Percentiles rank a stretch among this genome's conserved stretches.
phyloP scores from a whole-genome alignment of 2,329 filamentous ascomycete species.

The Monosporascus sp. region DNA sequence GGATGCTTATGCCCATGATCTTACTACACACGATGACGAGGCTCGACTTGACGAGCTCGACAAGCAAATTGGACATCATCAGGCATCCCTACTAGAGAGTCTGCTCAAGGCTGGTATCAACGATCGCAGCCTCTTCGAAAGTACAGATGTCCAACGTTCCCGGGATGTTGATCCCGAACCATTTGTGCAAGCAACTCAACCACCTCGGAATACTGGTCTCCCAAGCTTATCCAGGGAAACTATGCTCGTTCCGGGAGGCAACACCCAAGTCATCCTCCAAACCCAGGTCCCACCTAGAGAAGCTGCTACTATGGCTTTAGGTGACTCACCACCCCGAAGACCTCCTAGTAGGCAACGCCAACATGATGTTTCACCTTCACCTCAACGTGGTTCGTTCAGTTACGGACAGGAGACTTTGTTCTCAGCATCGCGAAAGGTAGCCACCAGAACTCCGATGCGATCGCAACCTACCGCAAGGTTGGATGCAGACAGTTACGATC shows the following conservation, averaged over 20 bases:
- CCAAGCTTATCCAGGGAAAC: slow-evolving; percentile 28
- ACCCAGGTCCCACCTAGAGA: slow-evolving; percentile 38
- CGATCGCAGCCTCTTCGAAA: slow-evolving; percentile 33
- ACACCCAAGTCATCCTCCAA: slow-evolving; percentile 46
- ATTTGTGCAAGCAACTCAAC: slow-evolving; percentile 43
- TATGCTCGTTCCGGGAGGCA: slow-evolving; percentile 16
- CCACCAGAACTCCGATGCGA: slow-evolving; percentile 6
- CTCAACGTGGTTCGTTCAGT: slow-evolving; percentile 3
- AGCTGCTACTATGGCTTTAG: slow-evolving; percentile 8
- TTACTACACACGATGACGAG: slow-evolving; percentile 50
- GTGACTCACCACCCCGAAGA: slow-evolving; percentile 13
- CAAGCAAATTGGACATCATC: slow-evolving; percentile 38
- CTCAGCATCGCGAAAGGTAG: slow-evolving; percentile 11
- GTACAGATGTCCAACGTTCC: slow-evolving; percentile 12
- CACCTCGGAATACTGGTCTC: slow-evolving; percentile 22
- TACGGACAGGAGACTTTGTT: slow-evolving; percentile 8
- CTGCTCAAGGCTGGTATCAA: slow-evolving; percentile 43
- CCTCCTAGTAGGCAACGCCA: slow-evolving; percentile 7
- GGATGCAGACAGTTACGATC: slow-evolving; percentile 18
- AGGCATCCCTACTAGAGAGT: slow-evolving; percentile 35
- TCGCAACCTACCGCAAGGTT: slow-evolving; percentile 10
- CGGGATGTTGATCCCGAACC: slow-evolving; percentile 21
- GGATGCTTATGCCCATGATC: slow-evolving; percentile 44
- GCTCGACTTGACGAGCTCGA: slow-evolving; percentile 43
- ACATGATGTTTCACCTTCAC: slow-evolving; percentile 7